phyloP scores from a whole-genome alignment of 1,139 yeast genomes.

The Candida anutae region DNA sequence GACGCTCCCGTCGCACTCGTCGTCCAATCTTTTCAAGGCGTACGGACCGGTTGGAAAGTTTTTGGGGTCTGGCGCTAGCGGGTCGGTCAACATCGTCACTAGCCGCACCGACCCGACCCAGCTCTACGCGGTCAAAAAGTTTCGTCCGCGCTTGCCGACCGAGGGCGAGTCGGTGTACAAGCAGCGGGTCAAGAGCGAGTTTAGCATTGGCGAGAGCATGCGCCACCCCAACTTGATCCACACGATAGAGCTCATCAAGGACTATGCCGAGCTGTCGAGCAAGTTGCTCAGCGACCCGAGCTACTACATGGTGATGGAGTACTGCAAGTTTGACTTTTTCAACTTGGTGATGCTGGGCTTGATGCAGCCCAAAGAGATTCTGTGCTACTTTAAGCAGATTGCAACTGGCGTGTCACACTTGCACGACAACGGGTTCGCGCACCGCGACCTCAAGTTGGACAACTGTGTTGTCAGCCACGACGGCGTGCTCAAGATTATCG shows the following conservation, averaged over 20 bases:
- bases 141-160: constrained; percentile 43
- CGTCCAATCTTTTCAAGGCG: constrained; percentile 22
- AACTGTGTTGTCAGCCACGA: constrained; percentile 60
- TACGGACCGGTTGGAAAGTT: constrained; percentile 54
- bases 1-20: constrained; percentile 3
- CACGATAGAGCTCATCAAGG: constrained; percentile 57
- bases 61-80: constrained; percentile 73
- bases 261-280: constrained; percentile 10
- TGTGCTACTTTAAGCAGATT: constrained; percentile 65
- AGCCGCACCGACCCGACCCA: constrained; percentile 36
- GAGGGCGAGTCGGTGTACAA: constrained; percentile 52
- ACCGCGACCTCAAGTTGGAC: constrained; percentile 69
- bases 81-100: constrained; percentile 57
- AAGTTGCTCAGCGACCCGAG: constrained; percentile 24
- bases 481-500: constrained; percentile 65
- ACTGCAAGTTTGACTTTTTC: constrained; percentile 67
- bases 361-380: constrained; percentile 49
- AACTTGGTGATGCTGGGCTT: constrained; percentile 69
- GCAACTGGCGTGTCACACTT: constrained; percentile 52
- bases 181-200: constrained; percentile 60
- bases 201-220: constrained; percentile 53
- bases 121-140: constrained; percentile 63
- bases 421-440: constrained; percentile 66
- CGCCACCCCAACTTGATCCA: constrained; percentile 57
- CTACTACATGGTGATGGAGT: constrained; percentile 67